phyloP scores from a whole-genome alignment of 768 basidiomycete genomes.

The Tulasnella sp. region DNA sequence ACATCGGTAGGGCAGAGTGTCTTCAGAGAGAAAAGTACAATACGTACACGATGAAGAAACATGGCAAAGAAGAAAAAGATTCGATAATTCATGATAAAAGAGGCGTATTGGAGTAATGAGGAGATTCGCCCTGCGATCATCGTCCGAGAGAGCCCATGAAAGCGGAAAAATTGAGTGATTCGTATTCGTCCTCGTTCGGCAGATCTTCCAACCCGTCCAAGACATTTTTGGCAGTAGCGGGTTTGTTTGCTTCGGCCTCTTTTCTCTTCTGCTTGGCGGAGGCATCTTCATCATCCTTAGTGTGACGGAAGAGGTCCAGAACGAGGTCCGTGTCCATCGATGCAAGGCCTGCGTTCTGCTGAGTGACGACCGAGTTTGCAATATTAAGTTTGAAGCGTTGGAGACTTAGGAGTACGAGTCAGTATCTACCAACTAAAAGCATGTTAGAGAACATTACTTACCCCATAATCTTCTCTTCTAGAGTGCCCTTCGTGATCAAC shows the following conservation, averaged over 20 bases:
- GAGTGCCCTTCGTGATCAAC: constrained; percentile 90
- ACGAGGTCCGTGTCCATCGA: constrained; percentile 99
- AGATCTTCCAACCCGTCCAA: constrained; percentile 88
- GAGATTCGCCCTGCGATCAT: constrained; percentile 17
- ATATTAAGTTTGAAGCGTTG: constrained; percentile 99
- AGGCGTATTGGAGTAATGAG: not conserved
- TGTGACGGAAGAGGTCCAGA: constrained; percentile 84
- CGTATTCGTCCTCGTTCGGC: constrained; percentile 89
- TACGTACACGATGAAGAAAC: not conserved
- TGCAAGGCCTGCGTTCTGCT: constrained; percentile 89
- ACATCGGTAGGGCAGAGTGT: not conserved
- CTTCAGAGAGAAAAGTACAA: not conserved
- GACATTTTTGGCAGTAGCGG: constrained; percentile 73
- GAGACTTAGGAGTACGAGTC: constrained; percentile 50
- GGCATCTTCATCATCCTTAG: constrained; percentile 68
- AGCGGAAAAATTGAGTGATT: constrained; percentile 74
- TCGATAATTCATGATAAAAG: constrained; percentile 23
- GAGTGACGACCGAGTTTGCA: constrained; percentile 92
- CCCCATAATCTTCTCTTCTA: constrained; percentile 99
- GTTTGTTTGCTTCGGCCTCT: constrained; percentile 51
- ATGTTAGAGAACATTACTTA: constrained; percentile 42
- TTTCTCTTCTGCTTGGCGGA: constrained; percentile 54
- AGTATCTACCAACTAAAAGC: not conserved
- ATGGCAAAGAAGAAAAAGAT: not conserved
- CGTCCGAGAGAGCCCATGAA: constrained; percentile 83